phyloP scores from a whole-genome alignment of 2,329 filamentous ascomycete genomes.

The Trichoderma sp. region DNA sequence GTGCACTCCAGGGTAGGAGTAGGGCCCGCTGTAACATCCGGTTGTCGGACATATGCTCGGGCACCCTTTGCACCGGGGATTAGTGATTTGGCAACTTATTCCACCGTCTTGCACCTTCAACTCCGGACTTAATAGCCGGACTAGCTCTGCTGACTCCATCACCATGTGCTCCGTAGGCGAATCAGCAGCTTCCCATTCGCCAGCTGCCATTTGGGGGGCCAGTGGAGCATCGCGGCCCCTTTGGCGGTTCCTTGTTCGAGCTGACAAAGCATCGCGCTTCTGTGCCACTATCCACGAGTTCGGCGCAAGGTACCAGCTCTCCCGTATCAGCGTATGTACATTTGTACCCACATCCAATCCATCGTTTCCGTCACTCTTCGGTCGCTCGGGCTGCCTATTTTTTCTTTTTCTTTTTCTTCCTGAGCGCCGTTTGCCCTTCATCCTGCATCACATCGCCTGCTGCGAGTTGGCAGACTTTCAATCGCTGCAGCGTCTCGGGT shows the following conservation, averaged over 20 bases:
- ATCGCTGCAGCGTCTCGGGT: not conserved
- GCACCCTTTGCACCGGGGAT: slow-evolving; percentile 10
- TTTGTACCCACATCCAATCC: not conserved
- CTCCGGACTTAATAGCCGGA: not conserved
- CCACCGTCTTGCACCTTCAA: not conserved
- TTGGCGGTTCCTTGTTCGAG: slow-evolving; percentile 9
- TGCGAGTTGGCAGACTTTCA: not conserved
- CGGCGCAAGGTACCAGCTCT: not conserved
- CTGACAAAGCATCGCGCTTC: slow-evolving; percentile 12
- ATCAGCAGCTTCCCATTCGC: slow-evolving; percentile 4
- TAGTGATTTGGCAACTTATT: not conserved
- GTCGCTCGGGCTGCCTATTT: slow-evolving; percentile 14
- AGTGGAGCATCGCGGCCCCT: not conserved
- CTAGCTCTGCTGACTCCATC: not conserved
- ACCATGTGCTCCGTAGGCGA: not conserved
- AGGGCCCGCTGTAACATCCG: not conserved
- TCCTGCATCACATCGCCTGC: not conserved
- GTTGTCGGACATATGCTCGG: not conserved
- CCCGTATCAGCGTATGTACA: not conserved
- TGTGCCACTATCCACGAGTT: not conserved
- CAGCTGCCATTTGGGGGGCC: not conserved
- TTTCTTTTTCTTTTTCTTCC: not conserved
- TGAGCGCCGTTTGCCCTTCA: not conserved
- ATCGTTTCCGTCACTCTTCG: slow-evolving; percentile 16
- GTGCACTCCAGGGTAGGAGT: not conserved